Conservation (phyloP, 1,284 basidiomycete genomes). For the Trametes hirsuta region DNA sequence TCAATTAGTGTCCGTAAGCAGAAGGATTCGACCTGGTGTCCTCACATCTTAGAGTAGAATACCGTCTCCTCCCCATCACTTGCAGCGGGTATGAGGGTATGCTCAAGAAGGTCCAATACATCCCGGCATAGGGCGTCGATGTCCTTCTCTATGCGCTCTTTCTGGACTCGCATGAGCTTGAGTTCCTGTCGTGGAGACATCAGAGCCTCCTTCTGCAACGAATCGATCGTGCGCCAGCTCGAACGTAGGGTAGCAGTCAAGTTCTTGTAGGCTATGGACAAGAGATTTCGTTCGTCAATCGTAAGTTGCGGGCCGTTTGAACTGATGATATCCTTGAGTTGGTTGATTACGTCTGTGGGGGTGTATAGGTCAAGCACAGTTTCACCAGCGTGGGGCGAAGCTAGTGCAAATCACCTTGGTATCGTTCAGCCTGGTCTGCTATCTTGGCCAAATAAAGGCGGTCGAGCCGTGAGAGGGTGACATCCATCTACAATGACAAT, state of each 20-base stretch:
- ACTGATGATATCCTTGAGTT: constrained; percentile 58
- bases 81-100: constrained; percentile 56
- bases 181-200: constrained; percentile 41
- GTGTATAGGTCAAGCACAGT: background rate
- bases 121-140: constrained; percentile 60
- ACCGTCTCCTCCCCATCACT: constrained; percentile 64
- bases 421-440: constrained; percentile 68
- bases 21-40: background rate
- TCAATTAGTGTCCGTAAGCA: background rate
- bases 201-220: constrained; percentile 52
- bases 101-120: constrained; percentile 57
- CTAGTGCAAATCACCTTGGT: constrained; percentile 50
- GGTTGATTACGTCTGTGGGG: constrained; percentile 54
- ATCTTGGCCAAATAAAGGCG: constrained; percentile 62
- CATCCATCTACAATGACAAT: constrained; percentile 20
- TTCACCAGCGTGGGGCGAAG: background rate
- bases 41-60: constrained; percentile 72
- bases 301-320: constrained; percentile 53
- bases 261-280: constrained; percentile 75
- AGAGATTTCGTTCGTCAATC: constrained; percentile 67
- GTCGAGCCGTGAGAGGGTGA: constrained; percentile 38
- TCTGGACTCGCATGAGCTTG: constrained; percentile 53
- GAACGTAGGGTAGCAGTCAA: constrained; percentile 61
- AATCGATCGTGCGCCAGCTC: constrained; percentile 64
- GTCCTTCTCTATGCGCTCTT: constrained; percentile 58